A percentile compares a stretch with the other conserved stretches of the same genome.
These are phyloP conservation scores for Aspergillus tanneri DNA, from an alignment of 2,329 filamentous ascomycete species.

Conservation along the genomic window DNA sequence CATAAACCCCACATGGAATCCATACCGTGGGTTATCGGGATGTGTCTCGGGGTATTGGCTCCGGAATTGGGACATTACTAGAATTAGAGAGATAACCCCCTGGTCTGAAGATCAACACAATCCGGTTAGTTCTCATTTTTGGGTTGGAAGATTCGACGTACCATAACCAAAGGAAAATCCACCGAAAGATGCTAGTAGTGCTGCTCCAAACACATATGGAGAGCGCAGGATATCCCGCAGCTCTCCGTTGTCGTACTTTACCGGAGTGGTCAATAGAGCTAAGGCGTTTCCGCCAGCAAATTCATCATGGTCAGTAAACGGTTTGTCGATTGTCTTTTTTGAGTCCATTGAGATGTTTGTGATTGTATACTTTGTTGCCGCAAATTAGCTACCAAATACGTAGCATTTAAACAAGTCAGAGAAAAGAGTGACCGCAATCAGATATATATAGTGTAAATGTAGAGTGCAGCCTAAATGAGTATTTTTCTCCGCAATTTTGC, in stretches of 20 bases:
- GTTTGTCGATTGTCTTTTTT: neutral
- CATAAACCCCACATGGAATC: conserved; percentile 37
- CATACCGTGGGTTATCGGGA: conserved; percentile 30
- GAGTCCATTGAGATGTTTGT: no score
- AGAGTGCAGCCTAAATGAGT: no score
- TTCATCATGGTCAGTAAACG: conserved; percentile 1
- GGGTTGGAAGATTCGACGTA: neutral
- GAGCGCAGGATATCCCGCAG: conserved; percentile 20
- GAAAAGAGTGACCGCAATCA: no score
- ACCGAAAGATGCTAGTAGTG: conserved; percentile 45
- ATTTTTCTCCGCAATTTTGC: no score
- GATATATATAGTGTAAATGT: no score
- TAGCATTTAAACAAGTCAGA: no score
- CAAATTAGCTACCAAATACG: no score
- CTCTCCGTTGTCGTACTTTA: conserved; percentile 7
- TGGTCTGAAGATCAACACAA: conserved; percentile 14
- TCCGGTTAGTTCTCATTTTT: neutral
- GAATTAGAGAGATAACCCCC: conserved; percentile 40
- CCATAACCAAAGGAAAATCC: conserved; percentile 47
- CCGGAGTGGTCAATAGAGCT: neutral
- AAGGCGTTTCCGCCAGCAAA: neutral
- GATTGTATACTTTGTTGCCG: no score
- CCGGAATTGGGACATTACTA: conserved; percentile 51
- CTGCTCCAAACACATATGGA: conserved; percentile 45
- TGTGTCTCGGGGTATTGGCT: conserved; percentile 42